Evolutionary conservation across 2,329 filamentous ascomycete genomes (phyloP), one percentile per base, ranked within the genome.

Genomic region (Aureobasidium zeae): DNA sequence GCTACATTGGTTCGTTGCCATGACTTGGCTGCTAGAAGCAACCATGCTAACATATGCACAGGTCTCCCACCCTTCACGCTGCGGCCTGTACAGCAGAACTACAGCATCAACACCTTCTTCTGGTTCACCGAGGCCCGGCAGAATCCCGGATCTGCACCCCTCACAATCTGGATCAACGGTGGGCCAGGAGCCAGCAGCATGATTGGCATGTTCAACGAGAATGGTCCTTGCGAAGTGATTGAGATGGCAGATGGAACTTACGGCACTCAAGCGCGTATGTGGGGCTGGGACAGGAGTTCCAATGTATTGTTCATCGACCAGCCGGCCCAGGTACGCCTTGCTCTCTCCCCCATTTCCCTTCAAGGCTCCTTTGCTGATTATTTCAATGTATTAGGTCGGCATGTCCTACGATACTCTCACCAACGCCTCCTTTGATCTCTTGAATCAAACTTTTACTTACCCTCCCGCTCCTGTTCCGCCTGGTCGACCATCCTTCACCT

Each of bases 81-180:
- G 38, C 58, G 56, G 20, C 63, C 65, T 1, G 64, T 66, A 46
- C 64, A 68, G 50, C 73, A 76, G 51, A 57, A 73, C 45, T 77
- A 77, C 51, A 65, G 70, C 2, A 76, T 77, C 51, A 77, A 77
- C 53, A 78, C 73, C 37, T 81, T 79, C 59, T 81, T 80, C 59
- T 77, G 76, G 74, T 80, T 78, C 54, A 73, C 80, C 52, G 75
- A 79, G 52, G 65, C 76, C 5, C 65, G 73, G 6, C 54, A 65
- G 22, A 63, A 66, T 29, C 66, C 70, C 0, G 55, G 74, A 49
- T 57, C 64, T 50, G 61, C 68, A 68, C 69, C 71, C 4, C 58
- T 79, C 35, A 73, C 76, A 3, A 72, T 82, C 54, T 83, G 76
- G 75, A 66, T 83, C 50, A 81, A 81, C 57, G 79, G 79, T 38